phyloP scores from a whole-genome alignment of 768 basidiomycete genomes.

The Collybia sordida region DNA sequence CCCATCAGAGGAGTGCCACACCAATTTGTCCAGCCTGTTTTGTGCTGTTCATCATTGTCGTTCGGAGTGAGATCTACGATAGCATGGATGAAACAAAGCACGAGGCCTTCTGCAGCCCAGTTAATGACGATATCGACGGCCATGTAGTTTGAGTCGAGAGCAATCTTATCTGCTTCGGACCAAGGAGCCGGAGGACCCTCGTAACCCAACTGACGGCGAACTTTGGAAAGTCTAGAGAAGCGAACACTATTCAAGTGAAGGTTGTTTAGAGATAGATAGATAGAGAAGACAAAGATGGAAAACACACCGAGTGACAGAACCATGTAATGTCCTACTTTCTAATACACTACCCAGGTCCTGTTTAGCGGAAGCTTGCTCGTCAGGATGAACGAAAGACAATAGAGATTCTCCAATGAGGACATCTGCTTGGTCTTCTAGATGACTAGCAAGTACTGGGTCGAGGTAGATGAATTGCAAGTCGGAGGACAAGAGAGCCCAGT shows the following conservation, averaged over 20 bases:
- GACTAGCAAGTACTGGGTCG: constrained; percentile 74
- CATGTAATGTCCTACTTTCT: constrained; percentile 73
- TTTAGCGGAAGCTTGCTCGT: constrained; percentile 74
- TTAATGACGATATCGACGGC: constrained; percentile 89
- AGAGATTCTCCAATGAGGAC: constrained; percentile 69
- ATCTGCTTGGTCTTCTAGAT: constrained; percentile 73
- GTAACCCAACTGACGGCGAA: constrained; percentile 74
- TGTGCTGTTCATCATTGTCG: constrained; percentile 74
- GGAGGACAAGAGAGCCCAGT: constrained; percentile 80
- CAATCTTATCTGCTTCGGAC: constrained; percentile 67
- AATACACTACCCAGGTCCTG: constrained; percentile 74
- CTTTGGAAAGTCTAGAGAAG: constrained; percentile 72
- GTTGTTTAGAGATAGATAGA: constrained; percentile 21
- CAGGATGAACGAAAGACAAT: constrained; percentile 80
- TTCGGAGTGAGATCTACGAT: constrained; percentile 66
- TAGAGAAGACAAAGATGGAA: constrained; percentile 12
- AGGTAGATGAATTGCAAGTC: constrained; percentile 80
- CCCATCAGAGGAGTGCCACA: constrained; percentile 75
- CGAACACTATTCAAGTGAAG: constrained; percentile 55
- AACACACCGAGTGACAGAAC: constrained; percentile 74
- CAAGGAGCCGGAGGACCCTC: constrained; percentile 53
- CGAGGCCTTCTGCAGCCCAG: constrained; percentile 83
- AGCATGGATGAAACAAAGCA: constrained; percentile 88
- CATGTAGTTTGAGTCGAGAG: constrained; percentile 75
- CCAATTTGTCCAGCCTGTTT: constrained; percentile 85